Percentiles rank a stretch among this genome's conserved stretches.
Conservation (phyloP, 2,329 filamentous ascomycete genomes). For the Colletotrichum falcatum region DNA sequence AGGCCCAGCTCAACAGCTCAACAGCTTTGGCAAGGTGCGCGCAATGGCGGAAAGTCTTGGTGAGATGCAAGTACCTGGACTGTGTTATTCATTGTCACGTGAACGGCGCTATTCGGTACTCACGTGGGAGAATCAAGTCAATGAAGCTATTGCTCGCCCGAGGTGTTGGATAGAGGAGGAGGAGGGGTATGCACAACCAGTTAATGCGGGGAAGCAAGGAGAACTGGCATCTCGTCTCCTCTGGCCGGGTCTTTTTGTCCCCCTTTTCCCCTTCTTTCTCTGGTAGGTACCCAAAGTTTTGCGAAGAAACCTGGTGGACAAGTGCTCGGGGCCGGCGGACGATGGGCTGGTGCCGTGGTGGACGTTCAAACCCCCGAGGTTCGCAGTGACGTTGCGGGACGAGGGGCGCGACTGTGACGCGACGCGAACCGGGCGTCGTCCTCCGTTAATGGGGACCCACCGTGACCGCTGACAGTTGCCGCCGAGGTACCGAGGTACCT, state of each 20-base stretch:
- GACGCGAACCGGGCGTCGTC: conserved; percentile 27
- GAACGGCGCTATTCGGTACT: conserved; percentile 6
- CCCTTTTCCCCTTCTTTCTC: too few relatives aligned
- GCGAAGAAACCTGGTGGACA: not conserved
- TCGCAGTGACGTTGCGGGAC: conserved; percentile 31
- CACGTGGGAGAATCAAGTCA: not conserved
- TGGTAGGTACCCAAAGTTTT: too few relatives aligned
- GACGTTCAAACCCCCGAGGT: conserved; percentile 26
- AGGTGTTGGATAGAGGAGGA: not conserved
- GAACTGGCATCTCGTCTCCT: conserved; percentile 12
- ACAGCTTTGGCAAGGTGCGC: not conserved
- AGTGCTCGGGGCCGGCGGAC: not conserved
- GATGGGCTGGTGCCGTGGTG: conserved; percentile 5
- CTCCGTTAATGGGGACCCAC: conserved; percentile 30
- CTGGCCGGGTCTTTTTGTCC: not conserved
- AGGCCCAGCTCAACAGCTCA: not conserved
- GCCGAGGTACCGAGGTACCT: not conserved
- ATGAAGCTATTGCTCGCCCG: conserved; percentile 7
- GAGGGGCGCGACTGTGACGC: conserved; percentile 28
- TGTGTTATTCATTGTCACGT: conserved; percentile 1
- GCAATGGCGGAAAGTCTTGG: not conserved
- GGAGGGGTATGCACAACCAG: not conserved
- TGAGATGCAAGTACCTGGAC: not conserved
- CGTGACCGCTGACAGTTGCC: conserved; percentile 5
- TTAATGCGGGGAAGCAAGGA: conserved; percentile 17